Evolutionary conservation across 345 rosid genomes (phyloP).

Genomic region (Populus nigra): DNA sequence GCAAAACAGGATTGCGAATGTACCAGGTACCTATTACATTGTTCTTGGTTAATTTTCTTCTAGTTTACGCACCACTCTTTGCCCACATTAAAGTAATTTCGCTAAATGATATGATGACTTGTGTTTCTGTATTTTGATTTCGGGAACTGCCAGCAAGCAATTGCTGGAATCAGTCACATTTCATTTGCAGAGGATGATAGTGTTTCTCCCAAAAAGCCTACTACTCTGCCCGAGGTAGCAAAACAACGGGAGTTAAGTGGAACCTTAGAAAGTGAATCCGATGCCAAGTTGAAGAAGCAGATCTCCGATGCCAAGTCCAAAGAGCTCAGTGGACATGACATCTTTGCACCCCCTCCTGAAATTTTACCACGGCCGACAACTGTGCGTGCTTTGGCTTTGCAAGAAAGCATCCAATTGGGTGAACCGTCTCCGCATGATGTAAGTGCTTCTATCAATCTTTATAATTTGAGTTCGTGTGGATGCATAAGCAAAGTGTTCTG

Average conservation of each 20-base stretch:
- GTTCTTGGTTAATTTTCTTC: background rate
- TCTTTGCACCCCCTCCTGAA: slow-evolving; percentile 96
- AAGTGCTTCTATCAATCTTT: slow-evolving; percentile 34
- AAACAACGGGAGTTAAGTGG: slow-evolving; percentile 98
- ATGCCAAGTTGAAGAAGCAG: slow-evolving; percentile 64
- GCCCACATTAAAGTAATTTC: background rate
- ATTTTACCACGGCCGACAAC: slow-evolving; percentile 71
- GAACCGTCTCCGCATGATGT: slow-evolving; percentile 45
- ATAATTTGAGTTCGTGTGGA: slow-evolving; percentile 11
- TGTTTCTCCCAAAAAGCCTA: slow-evolving; percentile 69
- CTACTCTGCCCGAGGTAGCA: slow-evolving; percentile 70
- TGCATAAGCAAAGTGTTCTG: slow-evolving; percentile 1
- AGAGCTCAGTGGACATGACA: slow-evolving; percentile 92
- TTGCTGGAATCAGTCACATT: slow-evolving; percentile 88
- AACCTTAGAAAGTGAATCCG: slow-evolving; percentile 60
- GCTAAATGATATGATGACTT: background rate
- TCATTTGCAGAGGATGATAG: slow-evolving; percentile 84
- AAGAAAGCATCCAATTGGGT: slow-evolving; percentile 71
- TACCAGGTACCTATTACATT: slow-evolving; percentile 56
- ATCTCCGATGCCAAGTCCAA: slow-evolving; percentile 81
- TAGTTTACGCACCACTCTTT: background rate
- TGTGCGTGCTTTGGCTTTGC: slow-evolving; percentile 62
- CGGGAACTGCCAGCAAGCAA: slow-evolving; percentile 54
- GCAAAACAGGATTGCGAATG: slow-evolving; percentile 63
- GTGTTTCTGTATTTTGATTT: slow-evolving; percentile 2